Base-by-base conservation (phyloP, 2,329 filamentous ascomycete species). In the Trichoderma simmonsii region DNA sequence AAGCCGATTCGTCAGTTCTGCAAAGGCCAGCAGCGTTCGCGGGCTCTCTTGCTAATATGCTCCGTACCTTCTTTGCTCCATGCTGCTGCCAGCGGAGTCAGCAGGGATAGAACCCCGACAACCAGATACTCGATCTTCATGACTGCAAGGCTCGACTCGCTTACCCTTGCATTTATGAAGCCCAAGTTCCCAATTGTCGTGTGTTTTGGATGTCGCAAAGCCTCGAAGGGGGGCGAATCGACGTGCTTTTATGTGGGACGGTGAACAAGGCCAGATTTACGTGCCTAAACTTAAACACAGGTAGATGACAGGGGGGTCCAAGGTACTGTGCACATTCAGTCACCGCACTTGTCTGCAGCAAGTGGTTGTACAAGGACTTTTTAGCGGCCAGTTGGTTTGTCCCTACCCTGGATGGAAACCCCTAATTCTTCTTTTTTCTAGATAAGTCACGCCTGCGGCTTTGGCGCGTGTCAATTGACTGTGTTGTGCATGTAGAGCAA, bases 1-100 rank as follows among this genome's bases (percentile, higher is more conserved):
- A 18, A 43, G 32, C 34, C 62, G 60, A 64, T 54, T 63, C 21
- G 59, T 71, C 30, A 70, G 62, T 32, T 32, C 15, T 21, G 26
- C 28, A 36, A 43, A 59, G 15, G 4, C 36, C 48, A 67, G 24
- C 32, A 67, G 24, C 32, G n/a, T 15, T 43, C 64, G 24, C 30
- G 32, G 24, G 32, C 8, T 36, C 1, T 30, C n/a, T 12, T 12
- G 11, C 15, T 32, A 15, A 39, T 39, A 18, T 63, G 34, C 15
- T 21, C 81, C 85, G 76, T 82, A 92, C 93, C 93, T 87, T 97
- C 93, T 83, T 96, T 96, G 71, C 89, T 90, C 93, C 94, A 97
- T 61, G 93, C 93, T 64, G 90, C 88, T 73, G 88, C 88, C 74
- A 95, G 82, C 51, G 90, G 86, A 73, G 88, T 88, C 75, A 94